Base-by-base conservation (phyloP, 306 rosid genomes). In the Citrullus amarus region DNA sequence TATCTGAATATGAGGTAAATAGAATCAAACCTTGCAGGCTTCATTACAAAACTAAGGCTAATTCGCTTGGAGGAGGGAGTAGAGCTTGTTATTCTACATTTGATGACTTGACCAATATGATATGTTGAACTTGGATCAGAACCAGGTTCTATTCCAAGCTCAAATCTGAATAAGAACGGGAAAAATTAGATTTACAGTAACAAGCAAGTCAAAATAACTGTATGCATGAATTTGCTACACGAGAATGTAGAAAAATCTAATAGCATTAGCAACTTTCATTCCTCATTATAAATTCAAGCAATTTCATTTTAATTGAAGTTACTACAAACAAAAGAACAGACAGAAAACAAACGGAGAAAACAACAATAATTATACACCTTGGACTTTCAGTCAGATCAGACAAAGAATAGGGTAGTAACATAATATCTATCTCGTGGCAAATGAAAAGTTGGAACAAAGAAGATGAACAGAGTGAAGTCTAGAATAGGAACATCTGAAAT, bases 31-130 rank as follows among this genome's bases (percentile, higher is more conserved):
- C 98, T 95, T 76, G 89, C 62, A 44, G 97, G 93, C 76, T 82
- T 91, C 81, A 92, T 92, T 77, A 83, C 83, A 85, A 92, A 92
- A 85, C 99, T 95, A 80, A 95, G 96, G 80, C 81, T 92, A 86
- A 95, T 90, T 83, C 97, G 90, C 84, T 90, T 86, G 32, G 92
- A 89, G 80, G 92, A 84, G 32, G 93, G 87, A 82, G 84, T 79
- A 53, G 91, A 86, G 65, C 88, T 88, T 34, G 78, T 67, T 79
- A 92, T 86, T 60, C 98, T 86, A 81, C 97, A 94, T 88, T 94
- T 94, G 85, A 94, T 88, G 54, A 89, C 98, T 90, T 94, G 96
- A 17, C 95, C 98, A 76, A 89, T 92, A 85, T 88, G 93, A 82
- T 89, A 94, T 67, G 87, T 83, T 22, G 83, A 81, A 86, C 84